A percentile compares a stretch with the other conserved stretches of the same genome.
Evolutionary conservation across 306 rosid species (phyloP).

Genomic region (Prunus mume): DNA sequence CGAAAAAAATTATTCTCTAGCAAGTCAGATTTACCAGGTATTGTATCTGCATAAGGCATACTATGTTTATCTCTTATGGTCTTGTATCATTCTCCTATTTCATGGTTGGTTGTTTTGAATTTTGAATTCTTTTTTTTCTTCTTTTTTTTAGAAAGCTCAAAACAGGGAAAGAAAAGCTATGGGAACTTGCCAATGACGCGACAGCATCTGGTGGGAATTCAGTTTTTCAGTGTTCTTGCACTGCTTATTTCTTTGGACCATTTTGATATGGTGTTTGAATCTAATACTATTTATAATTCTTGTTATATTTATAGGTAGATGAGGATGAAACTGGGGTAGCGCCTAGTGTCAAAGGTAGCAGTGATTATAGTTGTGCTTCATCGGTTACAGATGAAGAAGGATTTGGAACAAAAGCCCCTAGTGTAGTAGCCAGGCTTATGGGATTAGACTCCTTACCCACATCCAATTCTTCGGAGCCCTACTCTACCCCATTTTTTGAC

Average conservation of each 20-base stretch:
- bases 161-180: conserved; percentile 47
- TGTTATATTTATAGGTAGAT: conserved; percentile 43
- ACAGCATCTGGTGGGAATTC: conserved; percentile 43
- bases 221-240: conserved; percentile 11
- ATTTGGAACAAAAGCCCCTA: conserved; percentile 61
- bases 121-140: conserved; percentile 4
- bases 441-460: conserved; percentile 85
- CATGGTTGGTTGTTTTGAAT: conserved; percentile 13
- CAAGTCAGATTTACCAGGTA: conserved; percentile 66
- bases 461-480: conserved; percentile 57
- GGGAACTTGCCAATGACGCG: conserved; percentile 47
- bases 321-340: conserved; percentile 54
- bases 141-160: conserved; percentile 41
- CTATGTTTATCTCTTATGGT: conserved; percentile 5
- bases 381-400: conserved; percentile 86
- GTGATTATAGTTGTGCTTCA: conserved; percentile 80
- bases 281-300: conserved; percentile 2
- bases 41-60: conserved; percentile 2
- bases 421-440: conserved; percentile 94
- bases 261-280: not conserved
- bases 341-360: conserved; percentile 53
- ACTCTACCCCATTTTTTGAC: conserved; percentile 62
- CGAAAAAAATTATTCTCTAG: conserved; percentile 76
- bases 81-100: conserved; percentile 6
- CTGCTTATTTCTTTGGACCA: conserved; percentile 16